Percentiles rank a stretch among this genome's conserved stretches.
Conservation (phyloP, 176 grass and related monocot genomes). For the Areca catechu region DNA sequence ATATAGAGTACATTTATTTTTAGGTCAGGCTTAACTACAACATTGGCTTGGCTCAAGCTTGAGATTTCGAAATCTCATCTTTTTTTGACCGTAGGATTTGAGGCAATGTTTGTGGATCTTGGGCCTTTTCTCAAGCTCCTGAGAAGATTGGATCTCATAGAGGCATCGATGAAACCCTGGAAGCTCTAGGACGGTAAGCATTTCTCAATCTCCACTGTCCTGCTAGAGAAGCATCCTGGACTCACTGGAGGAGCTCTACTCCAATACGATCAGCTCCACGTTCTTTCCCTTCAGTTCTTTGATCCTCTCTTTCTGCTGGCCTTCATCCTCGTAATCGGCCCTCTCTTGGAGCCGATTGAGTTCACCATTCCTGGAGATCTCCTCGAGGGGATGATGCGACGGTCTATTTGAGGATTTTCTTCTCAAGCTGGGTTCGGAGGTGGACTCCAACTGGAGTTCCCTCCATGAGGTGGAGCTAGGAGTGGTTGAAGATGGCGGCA, state of each 20-base stretch:
- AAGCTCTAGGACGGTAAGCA: conserved; percentile 50
- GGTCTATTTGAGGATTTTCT: conserved; percentile 84
- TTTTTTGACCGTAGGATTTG: too few species aligned
- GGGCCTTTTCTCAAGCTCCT: conserved; percentile 13
- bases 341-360: conserved; percentile 38
- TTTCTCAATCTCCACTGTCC: conserved; percentile 35
- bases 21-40: too few species aligned
- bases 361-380: conserved; percentile 42
- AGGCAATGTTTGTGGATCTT: too few species aligned
- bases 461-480: conserved; percentile 65
- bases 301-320: conserved; percentile 39
- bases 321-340: conserved; percentile 10
- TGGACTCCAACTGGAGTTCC: conserved; percentile 91
- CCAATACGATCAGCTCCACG: conserved; percentile 18
- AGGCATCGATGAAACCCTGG: conserved; percentile 15
- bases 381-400: conserved; percentile 83
- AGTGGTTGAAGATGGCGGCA: conserved; percentile 33
- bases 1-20: too few species aligned
- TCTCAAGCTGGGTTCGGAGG: conserved; percentile 73
- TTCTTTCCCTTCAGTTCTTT: conserved; percentile 56
- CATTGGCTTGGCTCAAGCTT: too few species aligned
- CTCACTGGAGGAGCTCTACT: too few species aligned
- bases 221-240: neutral
- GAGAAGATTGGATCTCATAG: conserved; percentile 1
- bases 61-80: neutral